These are phyloP conservation scores for Oryza brachyantha DNA, from an alignment of 176 grass and related monocot genomes.

Conservation along the genomic window DNA sequence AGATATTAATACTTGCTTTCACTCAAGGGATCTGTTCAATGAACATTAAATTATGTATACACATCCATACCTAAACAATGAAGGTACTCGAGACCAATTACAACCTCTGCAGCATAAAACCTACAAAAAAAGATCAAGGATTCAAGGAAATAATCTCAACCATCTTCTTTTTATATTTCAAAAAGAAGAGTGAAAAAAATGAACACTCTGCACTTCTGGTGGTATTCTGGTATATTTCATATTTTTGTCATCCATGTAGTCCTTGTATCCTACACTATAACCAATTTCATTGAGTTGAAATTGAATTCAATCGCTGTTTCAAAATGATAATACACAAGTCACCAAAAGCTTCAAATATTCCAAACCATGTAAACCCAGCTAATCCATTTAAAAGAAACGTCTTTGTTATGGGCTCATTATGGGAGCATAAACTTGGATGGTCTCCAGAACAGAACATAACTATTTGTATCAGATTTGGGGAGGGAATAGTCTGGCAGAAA, in stretches of 20 bases:
- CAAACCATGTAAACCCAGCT: neutral
- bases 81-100: constrained; percentile 89
- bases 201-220: neutral
- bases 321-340: neutral
- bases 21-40: constrained; percentile 12
- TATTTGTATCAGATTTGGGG: neutral
- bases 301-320: neutral
- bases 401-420: neutral
- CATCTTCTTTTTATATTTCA: neutral
- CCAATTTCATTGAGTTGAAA: neutral
- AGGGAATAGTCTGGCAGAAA: neutral
- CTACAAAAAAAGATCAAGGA: constrained; percentile 38
- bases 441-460: neutral
- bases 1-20: neutral
- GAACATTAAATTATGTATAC: constrained; percentile 5
- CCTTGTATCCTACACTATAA: neutral
- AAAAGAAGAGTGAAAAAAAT: constrained; percentile 12
- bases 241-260: neutral
- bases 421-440: neutral
- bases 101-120: constrained; percentile 96
- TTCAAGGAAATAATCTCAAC: neutral
- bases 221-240: neutral
- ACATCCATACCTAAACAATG: constrained; percentile 75
- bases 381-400: neutral
- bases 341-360: constrained; percentile 7